Base-by-base conservation (phyloP, 106 monocot genomes). In the Chionographis japonica region DNA sequence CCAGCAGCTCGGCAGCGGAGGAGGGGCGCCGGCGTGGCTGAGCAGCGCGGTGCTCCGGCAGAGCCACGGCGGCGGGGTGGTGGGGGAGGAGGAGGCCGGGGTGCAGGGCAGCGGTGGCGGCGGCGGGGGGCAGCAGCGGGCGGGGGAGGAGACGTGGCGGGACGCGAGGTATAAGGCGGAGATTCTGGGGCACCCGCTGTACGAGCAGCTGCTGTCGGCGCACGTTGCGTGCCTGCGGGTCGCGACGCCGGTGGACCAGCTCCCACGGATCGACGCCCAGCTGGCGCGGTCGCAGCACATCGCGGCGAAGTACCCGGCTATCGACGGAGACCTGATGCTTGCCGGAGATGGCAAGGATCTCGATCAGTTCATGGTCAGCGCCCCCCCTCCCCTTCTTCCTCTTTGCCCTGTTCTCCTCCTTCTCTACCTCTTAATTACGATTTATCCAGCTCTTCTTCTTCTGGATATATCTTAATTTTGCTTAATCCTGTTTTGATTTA, bases 201-300 rank as follows among this genome's bases (percentile, higher is more conserved):
- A 90, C 80, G 94, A 94, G 75, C 94, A 94, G 85, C 82, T 94
- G 52, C 80, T 94, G 71, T 75, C 90, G 58, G 94, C 94, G 20
- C 94, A 90, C 72, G 87, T 94, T 57, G 87, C 90, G 50, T 94
- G 90, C 71, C 68, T 94, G 40, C 62, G 94, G 64, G 85, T 94
- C 65, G 94, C 94, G 8, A 94, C 94, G 50, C 94, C 94, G 62
- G 94, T 94, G 37, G 94, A 94, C 75, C 94, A 94, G 82, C 82
- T 94, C 20, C 94, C 94, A 19, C 75, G 90, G 83, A 94, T 94
- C 80, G 94, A 94, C 68, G 87, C 94, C 0, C 94, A 94, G 83
- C 85, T 94, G 3, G 82, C 87, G 41, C 90, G 90, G 76, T 90
- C 87, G 37, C 90, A 88, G 76, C 67, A 83, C 65, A 90, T 94